Evolutionary conservation across 257 asterid genomes (phyloP), one percentile per base, ranked within the genome.

Genomic region (Salvia hispanica): DNA sequence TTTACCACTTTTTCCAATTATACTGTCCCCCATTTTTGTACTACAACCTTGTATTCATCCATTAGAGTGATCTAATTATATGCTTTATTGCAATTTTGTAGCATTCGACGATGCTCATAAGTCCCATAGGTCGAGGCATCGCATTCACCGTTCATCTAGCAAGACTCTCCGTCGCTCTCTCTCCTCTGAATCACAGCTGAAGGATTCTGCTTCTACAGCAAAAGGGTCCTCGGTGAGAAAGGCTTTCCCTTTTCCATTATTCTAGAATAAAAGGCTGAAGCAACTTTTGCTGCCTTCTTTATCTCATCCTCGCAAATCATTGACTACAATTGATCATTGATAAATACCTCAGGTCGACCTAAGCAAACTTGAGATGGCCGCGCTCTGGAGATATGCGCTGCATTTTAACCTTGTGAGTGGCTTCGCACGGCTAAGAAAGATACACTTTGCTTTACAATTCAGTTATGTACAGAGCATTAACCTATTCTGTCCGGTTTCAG

Each of bases 331-430:
- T n/a, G 1, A 9, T 15, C 25, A 37, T 57, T 42, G 44, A 34
- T 62, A 31, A 6, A 42, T n/a, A 4, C 82, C 81, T 92, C 89
- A 85, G 80, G 86, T 94, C 66, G 97, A 94, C 82, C 86, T 94
- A 48, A 66, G 97, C 80, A 94, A 94, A 72, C 95, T 94, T 12
- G 97, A 88, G 84, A 86, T 81, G 89, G 82, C 84, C 28, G 96
- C 99, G 0, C 69, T 93, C 11, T 80, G 96, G 97, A 91, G 95
- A 83, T 94, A 94, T 63, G 80, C 81, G 66, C 84, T 80, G 52
- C 97, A 91, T 81, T 94, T 91, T 78, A 87, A 94, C 80, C 89
- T 93, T 13, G 98, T 93, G 71, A 79, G 98, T 81, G 28, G 64
- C 31, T 25, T 25, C 31, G n/a, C 31, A 25, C 31, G 3, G 31